Conservation (phyloP, 2,329 filamentous ascomycete genomes). For the Pseudonectria foliicola region DNA sequence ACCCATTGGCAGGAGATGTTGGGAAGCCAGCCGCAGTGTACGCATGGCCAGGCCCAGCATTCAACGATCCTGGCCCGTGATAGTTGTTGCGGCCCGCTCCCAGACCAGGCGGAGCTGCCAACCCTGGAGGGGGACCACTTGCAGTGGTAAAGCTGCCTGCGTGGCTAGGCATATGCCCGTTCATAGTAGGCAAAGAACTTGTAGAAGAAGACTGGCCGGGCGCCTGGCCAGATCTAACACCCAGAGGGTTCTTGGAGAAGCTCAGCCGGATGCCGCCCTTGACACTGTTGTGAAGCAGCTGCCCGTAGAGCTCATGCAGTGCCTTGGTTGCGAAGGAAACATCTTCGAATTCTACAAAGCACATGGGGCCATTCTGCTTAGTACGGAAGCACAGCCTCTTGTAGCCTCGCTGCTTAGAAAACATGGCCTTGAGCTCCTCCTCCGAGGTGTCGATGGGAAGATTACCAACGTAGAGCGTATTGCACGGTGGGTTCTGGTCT, state of each 20-base stretch:
- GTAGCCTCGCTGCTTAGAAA: slow-evolving; percentile 89
- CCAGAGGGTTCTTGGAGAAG: slow-evolving; percentile 95
- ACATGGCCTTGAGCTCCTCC: slow-evolving; percentile 89
- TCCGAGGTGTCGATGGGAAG: slow-evolving; percentile 87
- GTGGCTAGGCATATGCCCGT: slow-evolving; percentile 44
- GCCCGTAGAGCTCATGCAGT: slow-evolving; percentile 81
- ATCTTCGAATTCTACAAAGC: slow-evolving; percentile 97
- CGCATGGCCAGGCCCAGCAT: slow-evolving; percentile 8
- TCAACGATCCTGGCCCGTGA: slow-evolving; percentile 15
- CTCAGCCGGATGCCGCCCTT: slow-evolving; percentile 93
- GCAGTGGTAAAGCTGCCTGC: slow-evolving; percentile 59
- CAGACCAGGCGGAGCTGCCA: slow-evolving; percentile 68
- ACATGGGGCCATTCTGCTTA: slow-evolving; percentile 95
- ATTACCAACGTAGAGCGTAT: slow-evolving; percentile 97
- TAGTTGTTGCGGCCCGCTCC: slow-evolving; percentile 24
- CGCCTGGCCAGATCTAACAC: slow-evolving; percentile 75
- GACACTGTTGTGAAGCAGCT: slow-evolving; percentile 79
- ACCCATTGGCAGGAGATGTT: slow-evolving; percentile 13
- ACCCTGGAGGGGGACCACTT: slow-evolving; percentile 74
- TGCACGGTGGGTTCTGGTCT: slow-evolving; percentile 95
- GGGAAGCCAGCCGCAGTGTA: slow-evolving; percentile 12
- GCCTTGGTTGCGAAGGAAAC: slow-evolving; percentile 87
- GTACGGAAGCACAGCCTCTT: slow-evolving; percentile 92
- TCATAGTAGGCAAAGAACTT: slow-evolving; percentile 46
- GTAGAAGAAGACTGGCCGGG: slow-evolving; percentile 31